Conservation (phyloP, 768 basidiomycete genomes). For the Trametes gibbosa region DNA sequence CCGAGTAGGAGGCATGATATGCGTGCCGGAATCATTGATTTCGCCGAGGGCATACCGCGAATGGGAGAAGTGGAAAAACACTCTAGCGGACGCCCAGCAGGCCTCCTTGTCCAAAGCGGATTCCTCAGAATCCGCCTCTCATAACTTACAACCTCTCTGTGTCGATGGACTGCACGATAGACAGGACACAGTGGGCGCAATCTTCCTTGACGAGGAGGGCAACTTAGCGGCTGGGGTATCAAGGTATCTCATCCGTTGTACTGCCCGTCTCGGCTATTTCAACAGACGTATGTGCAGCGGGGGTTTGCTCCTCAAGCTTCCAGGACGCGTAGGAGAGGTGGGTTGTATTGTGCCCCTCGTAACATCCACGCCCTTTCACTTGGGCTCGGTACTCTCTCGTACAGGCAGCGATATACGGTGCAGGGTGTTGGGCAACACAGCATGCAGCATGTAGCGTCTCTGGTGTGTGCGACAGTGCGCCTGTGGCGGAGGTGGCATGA, state of each 20-base stretch:
- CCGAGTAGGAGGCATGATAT: slow-evolving; percentile 26
- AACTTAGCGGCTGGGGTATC: slow-evolving; percentile 72
- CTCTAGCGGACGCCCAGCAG: slow-evolving; percentile 31
- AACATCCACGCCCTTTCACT: too few species aligned
- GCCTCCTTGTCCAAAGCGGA: not conserved
- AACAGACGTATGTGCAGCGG: slow-evolving; percentile 46
- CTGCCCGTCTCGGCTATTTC: not conserved
- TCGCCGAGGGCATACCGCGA: slow-evolving; percentile 45
- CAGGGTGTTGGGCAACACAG: slow-evolving; percentile 70
- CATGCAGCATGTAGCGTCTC: slow-evolving; percentile 69
- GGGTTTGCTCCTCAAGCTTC: slow-evolving; percentile 71
- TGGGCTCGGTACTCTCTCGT: too few species aligned
- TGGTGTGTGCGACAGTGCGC: slow-evolving; percentile 34
- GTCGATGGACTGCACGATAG: slow-evolving; percentile 32
- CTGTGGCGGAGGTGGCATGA: not conserved
- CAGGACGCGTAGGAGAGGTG: slow-evolving; percentile 81
- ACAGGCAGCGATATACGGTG: slow-evolving; percentile 69
- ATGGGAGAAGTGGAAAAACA: slow-evolving; percentile 61
- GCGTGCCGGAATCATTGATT: slow-evolving; percentile 47
- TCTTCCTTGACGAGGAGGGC: slow-evolving; percentile 46
- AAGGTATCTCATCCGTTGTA: slow-evolving; percentile 37
- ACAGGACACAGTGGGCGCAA: slow-evolving; percentile 85
- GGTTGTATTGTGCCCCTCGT: too few species aligned
- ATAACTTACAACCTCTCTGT: not conserved
- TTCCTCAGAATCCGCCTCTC: not conserved